phyloP scores from a whole-genome alignment of 139 green algal genomes.

The Volvox africanus region DNA sequence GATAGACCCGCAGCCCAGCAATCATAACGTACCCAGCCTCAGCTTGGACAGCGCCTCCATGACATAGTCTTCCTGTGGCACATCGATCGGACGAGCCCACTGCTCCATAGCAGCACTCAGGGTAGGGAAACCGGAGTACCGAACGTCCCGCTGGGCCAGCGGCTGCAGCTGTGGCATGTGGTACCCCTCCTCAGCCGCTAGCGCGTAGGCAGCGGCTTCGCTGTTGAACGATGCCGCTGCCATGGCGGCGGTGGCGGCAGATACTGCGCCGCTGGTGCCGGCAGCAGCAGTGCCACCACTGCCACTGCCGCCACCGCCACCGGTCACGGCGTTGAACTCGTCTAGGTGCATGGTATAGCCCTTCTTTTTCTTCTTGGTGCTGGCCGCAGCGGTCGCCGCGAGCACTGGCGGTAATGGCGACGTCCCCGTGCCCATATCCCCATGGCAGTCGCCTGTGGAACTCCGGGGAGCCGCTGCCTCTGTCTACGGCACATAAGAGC shows the following conservation, averaged over 20 bases:
- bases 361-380: constrained; percentile 26
- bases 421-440: too few species aligned
- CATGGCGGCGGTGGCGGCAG: neutral
- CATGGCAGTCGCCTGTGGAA: too few species aligned
- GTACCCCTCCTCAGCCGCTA: neutral
- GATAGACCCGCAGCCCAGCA: too few species aligned
- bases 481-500: too few species aligned
- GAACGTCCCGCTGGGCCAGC: neutral
- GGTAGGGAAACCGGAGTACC: constrained; percentile 10
- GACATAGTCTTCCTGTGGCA: neutral
- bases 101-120: neutral
- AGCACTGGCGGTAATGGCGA: too few species aligned
- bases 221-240: neutral
- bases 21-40: constrained; percentile 2
- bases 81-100: neutral
- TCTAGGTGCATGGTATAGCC: constrained; percentile 25
- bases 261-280: neutral
- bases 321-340: neutral
- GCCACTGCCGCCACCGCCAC: neutral
- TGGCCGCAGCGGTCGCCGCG: too few species aligned
- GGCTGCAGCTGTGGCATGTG: neutral
- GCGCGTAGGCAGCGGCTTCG: neutral
- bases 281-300: neutral
- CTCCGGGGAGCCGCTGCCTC: too few species aligned
- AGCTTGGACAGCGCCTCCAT: neutral